phyloP scores from a whole-genome alignment of 2,329 filamentous ascomycete species.

The Fusarium begoniae region DNA sequence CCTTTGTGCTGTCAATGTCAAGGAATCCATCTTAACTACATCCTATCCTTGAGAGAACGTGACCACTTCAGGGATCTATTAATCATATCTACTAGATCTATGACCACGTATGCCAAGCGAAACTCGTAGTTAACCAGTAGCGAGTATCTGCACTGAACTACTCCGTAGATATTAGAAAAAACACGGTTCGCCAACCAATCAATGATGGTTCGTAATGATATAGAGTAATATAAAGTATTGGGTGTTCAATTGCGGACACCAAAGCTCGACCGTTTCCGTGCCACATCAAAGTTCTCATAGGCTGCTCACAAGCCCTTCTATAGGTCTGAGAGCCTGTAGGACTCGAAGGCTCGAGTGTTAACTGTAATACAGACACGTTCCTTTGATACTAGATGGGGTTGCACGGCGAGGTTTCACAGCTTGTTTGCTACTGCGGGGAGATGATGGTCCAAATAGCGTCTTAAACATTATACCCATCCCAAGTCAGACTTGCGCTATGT shows the following conservation, averaged over 20 bases:
- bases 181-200: neutral
- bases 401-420: neutral
- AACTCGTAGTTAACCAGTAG: neutral
- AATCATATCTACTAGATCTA: neutral
- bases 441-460: neutral
- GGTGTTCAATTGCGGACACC: neutral
- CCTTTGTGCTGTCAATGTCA: neutral
- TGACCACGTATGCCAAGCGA: neutral
- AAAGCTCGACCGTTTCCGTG: neutral
- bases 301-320: neutral
- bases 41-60: neutral
- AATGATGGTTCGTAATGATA: neutral
- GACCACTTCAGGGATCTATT: neutral
- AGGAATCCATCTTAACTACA: neutral
- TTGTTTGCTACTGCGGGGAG: neutral
- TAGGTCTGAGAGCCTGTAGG: neutral
- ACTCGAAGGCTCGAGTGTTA: neutral
- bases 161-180: neutral
- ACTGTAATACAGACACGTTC: conserved; percentile 1
- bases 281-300: neutral
- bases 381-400: neutral
- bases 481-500: neutral
- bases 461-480: neutral
- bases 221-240: neutral
- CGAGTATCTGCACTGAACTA: neutral